Base-by-base conservation (phyloP, 345 rosid species). In the Clausena lansium region DNA sequence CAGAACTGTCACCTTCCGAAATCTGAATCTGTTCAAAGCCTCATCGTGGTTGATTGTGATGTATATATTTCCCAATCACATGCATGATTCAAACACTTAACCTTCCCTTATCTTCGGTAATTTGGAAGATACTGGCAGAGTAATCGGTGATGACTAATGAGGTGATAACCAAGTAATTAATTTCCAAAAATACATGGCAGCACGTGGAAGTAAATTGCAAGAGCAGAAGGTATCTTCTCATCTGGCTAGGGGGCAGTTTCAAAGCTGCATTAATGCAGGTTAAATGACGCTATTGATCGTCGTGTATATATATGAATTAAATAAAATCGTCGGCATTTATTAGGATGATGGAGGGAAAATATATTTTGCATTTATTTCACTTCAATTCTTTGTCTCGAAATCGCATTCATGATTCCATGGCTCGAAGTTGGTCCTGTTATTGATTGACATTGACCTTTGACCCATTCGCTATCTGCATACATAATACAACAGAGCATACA, bases 341-440 rank as follows among this genome's bases (percentile, higher is more conserved):
- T 63, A 70, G 30, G 24, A 55, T 50, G 22, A 45, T 41, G 55
- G 72, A n/a, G 54, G 39, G 25, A 30, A 57, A 61, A 67, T 47
- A 45, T 52, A 10, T 14, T 28, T 63, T 50, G 78, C 84, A 76
- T 81, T 81, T 66, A 85, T 59, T 47, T 57, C 75, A 6, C 73
- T 76, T 70, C n/a, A 64, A 69, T 70, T 70, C 61, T 59, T 33
- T 62, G 74, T 47, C 81, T 41, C 9, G 15, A 33, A 30, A 77
- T 38, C 2, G 71, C 87, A 75, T 81, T 75, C 64, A 84, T 52
- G 36, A 33, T 77, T 78, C 68, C 87, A 74, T 28, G 60, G 71
- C 80, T 80, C 85, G 27, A 80, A 80, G 75, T 57, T 72, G 82
- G 79, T 79, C 83, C 71, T 45, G 50, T 45, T 13, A 45, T 45